Evolutionary conservation across 1,139 yeast species (phyloP).

Genomic region (Trichomonascaceae sp.): DNA sequence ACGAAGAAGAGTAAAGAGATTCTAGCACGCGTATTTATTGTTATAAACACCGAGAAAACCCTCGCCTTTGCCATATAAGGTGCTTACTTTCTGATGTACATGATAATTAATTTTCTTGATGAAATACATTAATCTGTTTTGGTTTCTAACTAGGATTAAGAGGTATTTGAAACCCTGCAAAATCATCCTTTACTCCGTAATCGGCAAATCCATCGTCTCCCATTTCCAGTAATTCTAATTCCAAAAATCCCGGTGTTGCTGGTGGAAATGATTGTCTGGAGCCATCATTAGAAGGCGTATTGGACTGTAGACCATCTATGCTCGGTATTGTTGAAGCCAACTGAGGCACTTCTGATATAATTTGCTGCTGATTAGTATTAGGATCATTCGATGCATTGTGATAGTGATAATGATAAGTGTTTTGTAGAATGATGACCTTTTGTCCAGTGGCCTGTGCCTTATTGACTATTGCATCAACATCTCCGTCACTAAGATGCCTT

Average conservation of each 20-base stretch:
- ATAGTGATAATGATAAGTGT: constrained; percentile 52
- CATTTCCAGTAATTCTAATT: constrained; percentile 22
- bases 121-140: background rate
- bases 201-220: constrained; percentile 21
- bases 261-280: constrained; percentile 10
- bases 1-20: constrained; percentile 18
- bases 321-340: background rate
- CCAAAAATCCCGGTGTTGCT: constrained; percentile 19
- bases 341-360: constrained; percentile 1
- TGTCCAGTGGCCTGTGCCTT: constrained; percentile 58
- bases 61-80: background rate
- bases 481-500: constrained; percentile 12
- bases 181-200: constrained; percentile 19
- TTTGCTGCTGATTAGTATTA: constrained; percentile 8
- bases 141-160: constrained; percentile 24
- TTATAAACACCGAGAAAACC: background rate
- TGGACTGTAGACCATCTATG: constrained; percentile 2
- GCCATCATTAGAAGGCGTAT: background rate
- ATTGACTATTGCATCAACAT: constrained; percentile 32
- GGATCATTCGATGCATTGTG: constrained; percentile 11
- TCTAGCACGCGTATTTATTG: background rate
- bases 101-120: background rate
- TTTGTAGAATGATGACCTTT: constrained; percentile 74
- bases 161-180: constrained; percentile 23
- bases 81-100: background rate